Percentiles rank a stretch among this genome's conserved stretches.
Conservation (phyloP, 1,139 yeast species). For the Fermentozyma sake region DNA sequence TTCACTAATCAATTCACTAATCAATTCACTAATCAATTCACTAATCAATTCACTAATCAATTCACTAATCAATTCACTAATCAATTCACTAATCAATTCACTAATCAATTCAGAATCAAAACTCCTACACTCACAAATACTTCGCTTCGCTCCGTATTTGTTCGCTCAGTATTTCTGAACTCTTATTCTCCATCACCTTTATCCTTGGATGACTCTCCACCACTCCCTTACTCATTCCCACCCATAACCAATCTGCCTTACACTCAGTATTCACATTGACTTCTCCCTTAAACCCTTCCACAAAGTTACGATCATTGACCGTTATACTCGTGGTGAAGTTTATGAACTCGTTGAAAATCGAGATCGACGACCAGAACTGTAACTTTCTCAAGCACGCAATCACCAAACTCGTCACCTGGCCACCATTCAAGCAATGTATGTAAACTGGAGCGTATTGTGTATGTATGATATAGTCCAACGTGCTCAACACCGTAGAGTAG, state of each 20-base stretch:
- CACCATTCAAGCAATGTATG: conserved; percentile 85
- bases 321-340: conserved; percentile 76
- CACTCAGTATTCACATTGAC: conserved; percentile 46
- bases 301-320: conserved; percentile 76
- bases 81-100: too few species aligned
- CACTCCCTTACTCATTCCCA: conserved; percentile 59
- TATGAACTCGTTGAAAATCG: conserved; percentile 82
- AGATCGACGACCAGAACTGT: conserved; percentile 85
- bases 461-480: conserved; percentile 59
- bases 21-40: too few species aligned
- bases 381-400: conserved; percentile 82
- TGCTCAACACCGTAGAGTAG: conserved; percentile 53
- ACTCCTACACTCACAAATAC: too few species aligned
- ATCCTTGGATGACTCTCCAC: conserved; percentile 43
- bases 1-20: background rate
- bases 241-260: conserved; percentile 73
- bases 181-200: conserved; percentile 22
- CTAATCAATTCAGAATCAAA: too few species aligned
- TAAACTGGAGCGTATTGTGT: conserved; percentile 65
- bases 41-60: too few species aligned
- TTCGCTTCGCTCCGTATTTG: too few species aligned
- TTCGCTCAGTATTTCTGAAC: background rate
- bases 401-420: conserved; percentile 77
- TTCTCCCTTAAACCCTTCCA: conserved; percentile 72
- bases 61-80: too few species aligned